Evolutionary conservation across 2,329 filamentous ascomycete species (phyloP).

Genomic region (Fusarium poae): DNA sequence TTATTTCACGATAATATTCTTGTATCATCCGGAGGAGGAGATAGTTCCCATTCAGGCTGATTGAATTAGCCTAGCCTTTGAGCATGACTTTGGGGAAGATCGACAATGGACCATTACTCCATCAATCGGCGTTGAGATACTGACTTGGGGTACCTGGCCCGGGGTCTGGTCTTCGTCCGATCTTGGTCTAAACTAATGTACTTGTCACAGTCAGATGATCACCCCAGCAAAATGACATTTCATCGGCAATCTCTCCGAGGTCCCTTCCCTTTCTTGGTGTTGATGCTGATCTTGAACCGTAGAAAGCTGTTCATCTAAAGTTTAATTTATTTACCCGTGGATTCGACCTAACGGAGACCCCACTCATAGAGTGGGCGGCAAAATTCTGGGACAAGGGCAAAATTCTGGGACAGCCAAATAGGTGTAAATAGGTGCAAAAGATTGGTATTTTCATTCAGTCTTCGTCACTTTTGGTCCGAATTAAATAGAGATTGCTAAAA

Average conservation of each 20-base stretch:
- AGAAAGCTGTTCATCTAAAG: not conserved
- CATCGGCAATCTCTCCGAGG: slow-evolving; percentile 28
- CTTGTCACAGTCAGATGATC: not conserved
- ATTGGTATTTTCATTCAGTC: too few species aligned
- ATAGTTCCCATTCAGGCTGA: slow-evolving; percentile 33
- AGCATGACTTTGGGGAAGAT: slow-evolving; percentile 16
- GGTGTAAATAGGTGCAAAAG: too few species aligned
- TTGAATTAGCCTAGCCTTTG: slow-evolving; percentile 30
- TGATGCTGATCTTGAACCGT: slow-evolving; percentile 14
- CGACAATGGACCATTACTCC: slow-evolving; percentile 20
- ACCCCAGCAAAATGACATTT: not conserved
- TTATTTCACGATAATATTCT: slow-evolving; percentile 4
- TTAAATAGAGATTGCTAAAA: too few species aligned
- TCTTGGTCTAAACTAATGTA: not conserved
- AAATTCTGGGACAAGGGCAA: too few species aligned
- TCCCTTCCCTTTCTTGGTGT: not conserved
- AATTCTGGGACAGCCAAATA: too few species aligned
- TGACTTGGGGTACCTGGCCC: slow-evolving; percentile 24
- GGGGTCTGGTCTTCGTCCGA: slow-evolving; percentile 6
- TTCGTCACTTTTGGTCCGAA: too few species aligned
- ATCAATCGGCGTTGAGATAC: slow-evolving; percentile 26
- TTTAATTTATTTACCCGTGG: slow-evolving; percentile 24
- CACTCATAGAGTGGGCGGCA: too few species aligned
- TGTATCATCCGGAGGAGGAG: slow-evolving; percentile 8
- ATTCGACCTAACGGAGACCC: too few species aligned